Base-by-base conservation (phyloP, 805 yeast genomes). In the Myxozyma melibiosi region DNA sequence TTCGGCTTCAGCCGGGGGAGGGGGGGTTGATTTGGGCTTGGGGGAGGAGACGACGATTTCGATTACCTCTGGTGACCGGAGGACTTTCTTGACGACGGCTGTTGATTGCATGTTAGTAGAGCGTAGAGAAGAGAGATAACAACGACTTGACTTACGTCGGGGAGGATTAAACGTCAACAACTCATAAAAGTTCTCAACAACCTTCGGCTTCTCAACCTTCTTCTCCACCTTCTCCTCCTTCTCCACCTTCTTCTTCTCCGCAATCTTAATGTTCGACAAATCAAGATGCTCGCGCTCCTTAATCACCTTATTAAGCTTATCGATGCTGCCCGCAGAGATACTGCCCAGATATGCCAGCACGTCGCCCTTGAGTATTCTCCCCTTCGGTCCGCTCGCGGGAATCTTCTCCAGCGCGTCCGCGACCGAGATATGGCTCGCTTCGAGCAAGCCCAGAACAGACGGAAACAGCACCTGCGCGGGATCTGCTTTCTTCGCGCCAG, bases 361-460 rank as follows among this genome's bases (percentile, higher is more conserved):
- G 71, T 92, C 99, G 62, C 98, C 98, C 74, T 87, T 88, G 62
- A 92, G 78, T 39, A 92, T 70, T 67, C 96, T 80, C 8, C 98
- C 98, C 55, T 84, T 80, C 28, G 95, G 95, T 20, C 98, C 99
- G 0, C 96, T 79, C 6, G 97, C 95, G 39, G 81, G 76, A 66
- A 92, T 88, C 62, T 85, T 83, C 7, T 75, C 67, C 20, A 87
- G 60, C 1, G 96, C 97, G 25, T 86, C 92, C 40, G 80, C 85
- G 54, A 71, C 73, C 1, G 92, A 80, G 56, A 92, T 84, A 52
- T 78, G 71, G 67, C 89, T 79, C 56, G 76, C 77, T 39, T 79
- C 81, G 37, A 92, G 75, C 28, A 92, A 75, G 2, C 82, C 62
- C 53, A 80, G 82, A 9, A 90, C 97, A 0, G 96, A 85, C 16